Percentiles rank a stretch among this genome's conserved stretches.
Evolutionary conservation across 2,329 filamentous ascomycete species (phyloP).

Genomic region (Pseudogymnoascus sp.): DNA sequence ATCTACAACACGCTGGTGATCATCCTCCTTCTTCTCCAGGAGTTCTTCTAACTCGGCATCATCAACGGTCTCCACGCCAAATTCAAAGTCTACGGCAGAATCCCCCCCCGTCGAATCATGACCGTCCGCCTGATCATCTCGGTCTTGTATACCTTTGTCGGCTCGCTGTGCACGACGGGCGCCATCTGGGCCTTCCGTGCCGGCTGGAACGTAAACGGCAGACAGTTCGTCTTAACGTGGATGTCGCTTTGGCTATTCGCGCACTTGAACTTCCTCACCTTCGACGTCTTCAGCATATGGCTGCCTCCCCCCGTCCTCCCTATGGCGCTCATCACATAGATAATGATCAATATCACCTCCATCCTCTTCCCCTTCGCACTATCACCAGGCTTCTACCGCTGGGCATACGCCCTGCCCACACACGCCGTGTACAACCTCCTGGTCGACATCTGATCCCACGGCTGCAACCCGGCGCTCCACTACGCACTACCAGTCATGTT

Average conservation of each 20-base stretch:
- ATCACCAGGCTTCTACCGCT: conserved; percentile 49
- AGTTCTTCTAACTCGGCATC: conserved; percentile 26
- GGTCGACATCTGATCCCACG: conserved; percentile 36
- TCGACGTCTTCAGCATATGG: conserved; percentile 33
- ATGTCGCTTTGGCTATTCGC: conserved; percentile 53
- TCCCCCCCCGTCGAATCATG: conserved; percentile 23
- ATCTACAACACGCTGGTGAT: conserved; percentile 35
- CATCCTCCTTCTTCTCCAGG: conserved; percentile 30
- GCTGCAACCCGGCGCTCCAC: conserved; percentile 33
- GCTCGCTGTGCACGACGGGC: conserved; percentile 32
- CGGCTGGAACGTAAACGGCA: conserved; percentile 36
- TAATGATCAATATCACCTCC: conserved; percentile 56
- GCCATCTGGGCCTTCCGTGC: conserved; percentile 39
- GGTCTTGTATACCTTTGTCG: conserved; percentile 29
- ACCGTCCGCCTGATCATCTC: conserved; percentile 24
- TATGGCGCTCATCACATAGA: conserved; percentile 46
- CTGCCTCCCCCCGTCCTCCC: conserved; percentile 33
- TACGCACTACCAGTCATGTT: conserved; percentile 37
- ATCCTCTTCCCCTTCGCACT: conserved; percentile 53
- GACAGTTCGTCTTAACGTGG: conserved; percentile 55
- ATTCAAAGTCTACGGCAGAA: conserved; percentile 20
- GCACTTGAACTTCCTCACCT: conserved; percentile 35
- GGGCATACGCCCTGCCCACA: conserved; percentile 57
- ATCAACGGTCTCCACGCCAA: conserved; percentile 25
- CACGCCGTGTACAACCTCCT: conserved; percentile 44